Evolutionary conservation across 108 stramenopile genomes (phyloP), one percentile per base, ranked within the genome.

Genomic region (Nitzschia sp.): DNA sequence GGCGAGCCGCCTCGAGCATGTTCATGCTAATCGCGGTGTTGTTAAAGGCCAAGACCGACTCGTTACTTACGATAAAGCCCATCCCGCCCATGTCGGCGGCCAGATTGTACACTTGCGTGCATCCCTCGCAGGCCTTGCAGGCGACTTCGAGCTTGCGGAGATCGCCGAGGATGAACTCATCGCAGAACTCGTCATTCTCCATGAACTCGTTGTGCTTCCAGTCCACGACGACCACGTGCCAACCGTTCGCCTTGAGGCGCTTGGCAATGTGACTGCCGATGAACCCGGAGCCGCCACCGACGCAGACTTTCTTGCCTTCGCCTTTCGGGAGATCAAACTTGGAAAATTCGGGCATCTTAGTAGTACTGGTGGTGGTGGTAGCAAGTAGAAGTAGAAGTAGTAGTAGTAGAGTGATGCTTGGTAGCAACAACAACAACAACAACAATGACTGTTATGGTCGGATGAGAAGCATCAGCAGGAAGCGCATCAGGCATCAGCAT

Each of bases 1-100:
- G 89, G 56, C 98, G 94, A 36, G 96, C 94, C 13, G 93, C 98
- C 82, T 99, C 98, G 56, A 99, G 78, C 95, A 99, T 93, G 79
- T 99, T 99, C 90, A 97, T 96, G 68, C 88, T 90, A 58, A 99
- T 97, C 80, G 97, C 94, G 41, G 98, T 99, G 89, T 99, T 99
- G 89, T 98, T 99, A 90, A 96, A 99, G 45, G 91, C 77, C 52
- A 99, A 70, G 52, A 99, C 98, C 19, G 86, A 89, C 68, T 99
- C 96, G 80, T 99, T 99, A 68, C 92, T 93, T 46, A 90, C 92
- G 60, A 99, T 99, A 69, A 99, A 99, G 31, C 98, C 98, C 98
- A 99, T 99, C 23, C 98, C 98, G 11, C 98, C 98, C 98, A 99
- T 99, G 69, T 99, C 98, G n/a, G 98, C 98, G 45, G 98, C 98